phyloP scores from a whole-genome alignment of 1,139 yeast genomes.

The Sporopachydermia cereana region DNA sequence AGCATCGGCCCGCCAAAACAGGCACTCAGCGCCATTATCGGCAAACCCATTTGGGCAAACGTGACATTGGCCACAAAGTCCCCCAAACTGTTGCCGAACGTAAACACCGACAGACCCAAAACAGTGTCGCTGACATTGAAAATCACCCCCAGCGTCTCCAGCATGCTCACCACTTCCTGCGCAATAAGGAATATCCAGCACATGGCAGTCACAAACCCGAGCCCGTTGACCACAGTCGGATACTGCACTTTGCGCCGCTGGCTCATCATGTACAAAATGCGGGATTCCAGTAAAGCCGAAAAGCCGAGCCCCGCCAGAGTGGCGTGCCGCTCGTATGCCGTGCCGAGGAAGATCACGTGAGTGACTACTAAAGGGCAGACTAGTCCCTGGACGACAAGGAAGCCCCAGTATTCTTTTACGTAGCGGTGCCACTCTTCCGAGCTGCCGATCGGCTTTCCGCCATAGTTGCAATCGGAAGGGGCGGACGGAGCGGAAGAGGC shows the following conservation, averaged over 20 bases:
- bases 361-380: background rate
- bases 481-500: slow-evolving; percentile 7
- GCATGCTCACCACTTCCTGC: slow-evolving; percentile 56
- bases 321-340: background rate
- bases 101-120: slow-evolving; percentile 77
- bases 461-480: slow-evolving; percentile 10
- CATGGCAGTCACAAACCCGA: slow-evolving; percentile 59
- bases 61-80: slow-evolving; percentile 80
- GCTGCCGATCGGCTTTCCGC: slow-evolving; percentile 4
- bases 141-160: slow-evolving; percentile 51
- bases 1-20: slow-evolving; percentile 89
- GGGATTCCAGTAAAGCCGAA: background rate
- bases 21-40: slow-evolving; percentile 88
- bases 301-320: background rate
- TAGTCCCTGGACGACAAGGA: background rate
- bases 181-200: slow-evolving; percentile 72
- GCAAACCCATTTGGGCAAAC: slow-evolving; percentile 76
- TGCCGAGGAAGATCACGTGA: background rate
- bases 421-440: background rate
- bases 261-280: background rate
- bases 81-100: slow-evolving; percentile 86
- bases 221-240: slow-evolving; percentile 9
- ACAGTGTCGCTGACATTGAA: slow-evolving; percentile 66
- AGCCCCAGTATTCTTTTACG: slow-evolving; percentile 3
- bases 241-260: background rate